These are phyloP conservation scores for Nakazawaea laoshanensis DNA, from an alignment of 805 yeast genomes.

Conservation along the genomic window DNA sequence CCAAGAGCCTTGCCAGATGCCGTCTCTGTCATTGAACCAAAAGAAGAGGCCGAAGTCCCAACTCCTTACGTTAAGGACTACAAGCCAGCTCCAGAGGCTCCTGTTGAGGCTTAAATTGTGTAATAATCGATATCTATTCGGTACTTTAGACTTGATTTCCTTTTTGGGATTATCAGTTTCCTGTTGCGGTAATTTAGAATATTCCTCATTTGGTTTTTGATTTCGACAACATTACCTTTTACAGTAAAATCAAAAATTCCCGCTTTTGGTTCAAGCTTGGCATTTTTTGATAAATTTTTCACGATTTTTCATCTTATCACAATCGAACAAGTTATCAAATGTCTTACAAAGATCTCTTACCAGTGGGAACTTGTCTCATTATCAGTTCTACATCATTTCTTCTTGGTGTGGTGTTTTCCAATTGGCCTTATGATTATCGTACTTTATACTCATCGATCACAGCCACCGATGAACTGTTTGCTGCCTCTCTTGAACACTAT, in stretches of 20 bases:
- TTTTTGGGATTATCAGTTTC: too few relatives aligned
- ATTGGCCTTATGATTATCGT: conserved; percentile 73
- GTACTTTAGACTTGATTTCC: too few relatives aligned
- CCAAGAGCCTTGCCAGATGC: conserved; percentile 93
- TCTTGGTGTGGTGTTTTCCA: conserved; percentile 70
- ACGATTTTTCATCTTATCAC: too few relatives aligned
- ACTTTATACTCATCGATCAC: conserved; percentile 41
- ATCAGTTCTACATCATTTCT: conserved; percentile 57
- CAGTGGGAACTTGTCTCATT: conserved; percentile 34
- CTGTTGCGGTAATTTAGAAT: too few relatives aligned
- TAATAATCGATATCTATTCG: background rate
- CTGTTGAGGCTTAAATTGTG: conserved; percentile 13
- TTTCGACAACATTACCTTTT: too few relatives aligned
- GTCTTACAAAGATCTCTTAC: conserved; percentile 31
- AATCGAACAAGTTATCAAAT: background rate
- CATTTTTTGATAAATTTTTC: too few relatives aligned
- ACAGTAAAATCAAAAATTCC: too few relatives aligned
- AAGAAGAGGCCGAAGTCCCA: conserved; percentile 78
- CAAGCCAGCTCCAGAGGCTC: conserved; percentile 34
- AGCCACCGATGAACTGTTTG: conserved; percentile 45
- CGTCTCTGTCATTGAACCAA: conserved; percentile 87
- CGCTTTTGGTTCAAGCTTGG: too few relatives aligned
- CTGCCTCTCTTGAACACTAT: conserved; percentile 64
- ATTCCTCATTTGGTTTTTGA: too few relatives aligned
- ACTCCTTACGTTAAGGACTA: conserved; percentile 81